Evolutionary conservation across 495 filamentous ascomycete species (phyloP).

Genomic region (Penicillium verhagenii): DNA sequence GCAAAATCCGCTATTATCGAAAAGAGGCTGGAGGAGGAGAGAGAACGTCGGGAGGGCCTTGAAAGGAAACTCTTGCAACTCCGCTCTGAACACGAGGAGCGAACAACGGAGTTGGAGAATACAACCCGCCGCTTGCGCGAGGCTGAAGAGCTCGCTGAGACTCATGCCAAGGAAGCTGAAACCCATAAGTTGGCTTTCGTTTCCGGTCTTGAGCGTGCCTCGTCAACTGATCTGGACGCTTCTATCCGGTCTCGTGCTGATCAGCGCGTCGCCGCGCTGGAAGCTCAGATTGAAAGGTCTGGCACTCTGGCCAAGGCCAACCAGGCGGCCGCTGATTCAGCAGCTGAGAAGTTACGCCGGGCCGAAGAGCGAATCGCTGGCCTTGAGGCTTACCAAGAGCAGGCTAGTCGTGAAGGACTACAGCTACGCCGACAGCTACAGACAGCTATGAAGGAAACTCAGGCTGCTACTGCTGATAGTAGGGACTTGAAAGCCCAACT

Average conservation of each 20-base stretch:
- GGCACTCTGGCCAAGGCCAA: conserved; percentile 80
- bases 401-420: conserved; percentile 88
- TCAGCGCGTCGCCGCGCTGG: conserved; percentile 74
- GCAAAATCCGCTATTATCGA: conserved; percentile 75
- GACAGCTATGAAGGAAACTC: conserved; percentile 73
- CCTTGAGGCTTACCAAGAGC: conserved; percentile 94
- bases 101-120: conserved; percentile 74
- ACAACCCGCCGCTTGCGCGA: conserved; percentile 72
- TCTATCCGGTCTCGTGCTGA: conserved; percentile 57
- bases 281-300: conserved; percentile 74
- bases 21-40: conserved; percentile 81
- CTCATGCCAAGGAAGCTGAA: conserved; percentile 80
- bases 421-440: conserved; percentile 87
- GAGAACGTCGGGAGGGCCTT: conserved; percentile 68
- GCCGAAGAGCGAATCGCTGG: conserved; percentile 96
- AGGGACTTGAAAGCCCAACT: conserved; percentile 75
- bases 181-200: conserved; percentile 83
- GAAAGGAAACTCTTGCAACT: conserved; percentile 79
- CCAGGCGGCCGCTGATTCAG: conserved; percentile 83
- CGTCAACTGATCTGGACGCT: conserved; percentile 44
- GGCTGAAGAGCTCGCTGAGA: conserved; percentile 88
- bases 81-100: conserved; percentile 80
- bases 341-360: conserved; percentile 82
- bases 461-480: conserved; percentile 71
- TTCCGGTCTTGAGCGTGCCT: conserved; percentile 69